Percentiles rank a stretch among this genome's conserved stretches.
Evolutionary conservation across 495 filamentous ascomycete species (phyloP).

Genomic region (Hypoxylon perforatum): DNA sequence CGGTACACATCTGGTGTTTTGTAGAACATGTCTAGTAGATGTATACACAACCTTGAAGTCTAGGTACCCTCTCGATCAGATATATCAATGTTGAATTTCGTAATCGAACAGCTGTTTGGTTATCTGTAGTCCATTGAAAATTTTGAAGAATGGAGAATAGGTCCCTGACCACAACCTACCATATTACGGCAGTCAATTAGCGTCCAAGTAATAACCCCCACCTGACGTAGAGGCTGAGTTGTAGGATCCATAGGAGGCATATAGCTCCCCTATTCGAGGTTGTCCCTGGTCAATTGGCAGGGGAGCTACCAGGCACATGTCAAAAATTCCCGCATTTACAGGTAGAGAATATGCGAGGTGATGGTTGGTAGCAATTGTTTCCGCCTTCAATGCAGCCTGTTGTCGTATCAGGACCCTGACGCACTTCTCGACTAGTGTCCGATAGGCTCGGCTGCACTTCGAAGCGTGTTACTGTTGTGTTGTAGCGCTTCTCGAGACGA

Average conservation of each 20-base stretch:
- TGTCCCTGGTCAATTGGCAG: background rate
- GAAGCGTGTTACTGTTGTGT: constrained; percentile 9
- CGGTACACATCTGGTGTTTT: background rate
- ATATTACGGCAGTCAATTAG: constrained; percentile 21
- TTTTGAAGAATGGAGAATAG: background rate
- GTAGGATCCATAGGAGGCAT: constrained; percentile 3
- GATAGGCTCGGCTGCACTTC: constrained; percentile 28
- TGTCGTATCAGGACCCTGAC: constrained; percentile 25
- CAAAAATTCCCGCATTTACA: constrained; percentile 35
- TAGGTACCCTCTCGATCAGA: background rate
- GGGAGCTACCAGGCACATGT: constrained; percentile 4
- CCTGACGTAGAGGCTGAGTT: constrained; percentile 27
- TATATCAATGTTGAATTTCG: background rate
- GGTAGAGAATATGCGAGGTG: background rate
- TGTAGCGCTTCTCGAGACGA: constrained; percentile 19
- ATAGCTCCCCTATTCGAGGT: background rate
- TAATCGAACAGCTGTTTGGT: background rate
- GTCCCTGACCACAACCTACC: background rate
- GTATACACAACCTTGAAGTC: no score
- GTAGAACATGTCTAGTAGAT: background rate
- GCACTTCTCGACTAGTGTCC: constrained; percentile 1
- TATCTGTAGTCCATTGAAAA: background rate
- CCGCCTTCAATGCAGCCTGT: constrained; percentile 8
- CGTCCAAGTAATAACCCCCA: constrained; percentile 13
- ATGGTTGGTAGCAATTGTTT: constrained; percentile 22